phyloP scores from a whole-genome alignment of 1,139 yeast genomes.

The Diutina siamensis region DNA sequence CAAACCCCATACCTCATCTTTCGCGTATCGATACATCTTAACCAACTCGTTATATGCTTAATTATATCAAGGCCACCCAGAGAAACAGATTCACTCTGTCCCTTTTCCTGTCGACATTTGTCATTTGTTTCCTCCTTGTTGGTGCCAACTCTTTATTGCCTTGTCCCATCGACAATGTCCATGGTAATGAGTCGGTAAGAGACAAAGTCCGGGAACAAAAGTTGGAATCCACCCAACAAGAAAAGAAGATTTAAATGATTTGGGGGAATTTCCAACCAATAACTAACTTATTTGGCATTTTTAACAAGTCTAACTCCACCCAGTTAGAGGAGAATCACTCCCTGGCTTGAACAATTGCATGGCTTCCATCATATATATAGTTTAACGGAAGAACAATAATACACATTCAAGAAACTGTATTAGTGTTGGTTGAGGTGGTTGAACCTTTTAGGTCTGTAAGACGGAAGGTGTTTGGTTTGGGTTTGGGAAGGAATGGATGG shows the following conservation, averaged over 20 bases:
- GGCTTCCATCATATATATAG: background rate
- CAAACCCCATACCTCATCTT: background rate
- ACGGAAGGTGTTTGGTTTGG: too few species aligned
- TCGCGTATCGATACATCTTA: background rate
- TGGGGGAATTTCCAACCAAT: background rate
- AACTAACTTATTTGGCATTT: background rate
- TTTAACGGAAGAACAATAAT: background rate
- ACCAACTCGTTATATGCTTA: background rate
- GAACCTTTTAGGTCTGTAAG: too few species aligned
- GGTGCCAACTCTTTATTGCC: constrained; percentile 60
- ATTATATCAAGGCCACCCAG: constrained; percentile 38
- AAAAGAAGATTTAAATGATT: background rate
- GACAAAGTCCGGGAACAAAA: constrained; percentile 11
- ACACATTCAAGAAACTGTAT: background rate
- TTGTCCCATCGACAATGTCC: constrained; percentile 56
- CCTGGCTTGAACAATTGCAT: background rate
- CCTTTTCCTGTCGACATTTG: constrained; percentile 63
- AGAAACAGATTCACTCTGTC: constrained; percentile 51
- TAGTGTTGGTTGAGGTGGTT: too few species aligned
- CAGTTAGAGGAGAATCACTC: background rate
- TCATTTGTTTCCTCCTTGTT: constrained; percentile 59
- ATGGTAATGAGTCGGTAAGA: constrained; percentile 30
- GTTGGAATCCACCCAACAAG: background rate
- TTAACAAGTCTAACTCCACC: background rate
- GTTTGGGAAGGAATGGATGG: too few species aligned